phyloP scores from a whole-genome alignment of 148 eudicot genomes.

The Nyssa sinensis region DNA sequence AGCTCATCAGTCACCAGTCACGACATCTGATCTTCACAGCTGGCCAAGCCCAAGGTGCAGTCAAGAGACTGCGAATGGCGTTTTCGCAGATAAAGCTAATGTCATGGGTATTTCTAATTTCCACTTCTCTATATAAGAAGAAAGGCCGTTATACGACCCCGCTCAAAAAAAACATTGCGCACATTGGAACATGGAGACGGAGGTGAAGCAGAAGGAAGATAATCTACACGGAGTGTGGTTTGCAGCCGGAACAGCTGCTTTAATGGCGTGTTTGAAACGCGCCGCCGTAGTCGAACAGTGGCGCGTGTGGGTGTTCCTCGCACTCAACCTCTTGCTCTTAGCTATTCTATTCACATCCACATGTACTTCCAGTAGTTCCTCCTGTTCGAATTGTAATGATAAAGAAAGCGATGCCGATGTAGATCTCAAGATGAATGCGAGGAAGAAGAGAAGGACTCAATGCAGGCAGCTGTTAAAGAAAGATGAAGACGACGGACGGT shows the following conservation, averaged over 20 bases:
- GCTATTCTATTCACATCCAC: slow-evolving; percentile 49
- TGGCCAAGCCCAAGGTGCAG: background rate
- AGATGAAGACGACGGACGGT: background rate
- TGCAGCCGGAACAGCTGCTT: slow-evolving; percentile 46
- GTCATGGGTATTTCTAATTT: background rate
- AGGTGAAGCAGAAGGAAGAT: slow-evolving; percentile 22
- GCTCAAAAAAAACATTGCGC: background rate
- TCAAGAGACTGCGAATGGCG: background rate
- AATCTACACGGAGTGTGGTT: slow-evolving; percentile 46
- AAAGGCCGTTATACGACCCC: background rate
- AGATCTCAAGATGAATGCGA: background rate
- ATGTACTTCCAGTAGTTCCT: background rate
- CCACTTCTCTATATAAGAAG: background rate
- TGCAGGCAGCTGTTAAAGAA: background rate
- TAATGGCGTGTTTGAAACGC: slow-evolving; percentile 42
- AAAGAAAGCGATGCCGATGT: background rate
- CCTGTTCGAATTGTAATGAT: too few species aligned
- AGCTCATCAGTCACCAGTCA: slow-evolving; percentile 21
- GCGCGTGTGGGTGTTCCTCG: slow-evolving; percentile 50
- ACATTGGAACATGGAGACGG: slow-evolving; percentile 9
- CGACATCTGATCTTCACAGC: slow-evolving; percentile 23
- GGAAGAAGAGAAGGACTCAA: background rate
- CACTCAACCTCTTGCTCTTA: slow-evolving; percentile 52
- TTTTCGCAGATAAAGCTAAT: background rate
- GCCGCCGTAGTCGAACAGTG: slow-evolving; percentile 46